phyloP scores from a whole-genome alignment of 441 rosid genomes.

The Populus trichocarpa region DNA sequence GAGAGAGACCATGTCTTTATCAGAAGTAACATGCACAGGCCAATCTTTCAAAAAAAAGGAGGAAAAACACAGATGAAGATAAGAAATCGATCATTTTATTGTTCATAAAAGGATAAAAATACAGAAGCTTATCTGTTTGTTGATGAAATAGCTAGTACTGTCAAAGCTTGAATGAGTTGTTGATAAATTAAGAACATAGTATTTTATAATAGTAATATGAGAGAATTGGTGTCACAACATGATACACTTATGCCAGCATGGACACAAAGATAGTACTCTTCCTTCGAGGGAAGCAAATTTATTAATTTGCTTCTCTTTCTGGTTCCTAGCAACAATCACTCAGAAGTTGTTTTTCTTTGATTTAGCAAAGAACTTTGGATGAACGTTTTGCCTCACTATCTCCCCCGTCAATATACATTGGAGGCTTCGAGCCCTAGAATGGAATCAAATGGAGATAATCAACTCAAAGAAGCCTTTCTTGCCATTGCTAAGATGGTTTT shows the following conservation, averaged over 20 bases:
- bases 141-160: not conserved
- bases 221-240: no score
- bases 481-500: no score
- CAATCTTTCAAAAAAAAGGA: not conserved
- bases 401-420: not conserved
- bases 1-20: not conserved
- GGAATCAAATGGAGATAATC: not conserved
- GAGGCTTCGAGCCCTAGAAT: not conserved
- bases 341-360: not conserved
- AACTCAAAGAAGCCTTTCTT: no score
- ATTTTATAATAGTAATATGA: no score
- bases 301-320: not conserved
- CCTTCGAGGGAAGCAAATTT: not conserved
- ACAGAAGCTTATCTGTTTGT: not conserved
- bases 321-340: not conserved
- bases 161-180: no score
- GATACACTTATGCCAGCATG: not conserved
- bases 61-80: not conserved
- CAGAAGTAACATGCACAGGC: not conserved
- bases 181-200: no score
- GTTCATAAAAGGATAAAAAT: not conserved
- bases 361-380: not conserved
- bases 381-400: not conserved
- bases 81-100: no score
- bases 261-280: not conserved